These are phyloP conservation scores for Deinandra increscens DNA, from an alignment of 129 eudicot genomes.

Conservation along the genomic window DNA sequence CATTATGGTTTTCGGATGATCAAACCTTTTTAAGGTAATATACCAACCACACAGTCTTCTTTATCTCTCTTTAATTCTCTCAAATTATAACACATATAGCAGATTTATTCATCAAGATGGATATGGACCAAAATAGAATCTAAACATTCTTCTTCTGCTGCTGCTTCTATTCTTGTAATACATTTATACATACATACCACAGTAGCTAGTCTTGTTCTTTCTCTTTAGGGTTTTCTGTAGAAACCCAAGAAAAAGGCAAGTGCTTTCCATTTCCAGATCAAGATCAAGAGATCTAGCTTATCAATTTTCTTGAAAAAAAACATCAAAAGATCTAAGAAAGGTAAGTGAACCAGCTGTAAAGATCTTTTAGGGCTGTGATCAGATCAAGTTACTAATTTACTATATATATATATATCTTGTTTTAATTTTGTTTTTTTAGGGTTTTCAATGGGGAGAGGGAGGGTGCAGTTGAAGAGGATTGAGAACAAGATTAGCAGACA, in stretches of 20 bases:
- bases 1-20: slow-evolving; percentile 40
- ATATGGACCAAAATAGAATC: slow-evolving; percentile 39
- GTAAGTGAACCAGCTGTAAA: slow-evolving; percentile 13
- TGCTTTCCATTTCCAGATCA: slow-evolving; percentile 14
- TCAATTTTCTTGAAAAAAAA: not conserved
- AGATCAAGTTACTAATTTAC: slow-evolving; percentile 3
- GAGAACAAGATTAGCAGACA: slow-evolving; percentile 94
- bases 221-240: slow-evolving; percentile 32
- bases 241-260: slow-evolving; percentile 1
- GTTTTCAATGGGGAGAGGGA: slow-evolving; percentile 78
- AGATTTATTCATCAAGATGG: slow-evolving; percentile 26
- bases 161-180: slow-evolving; percentile 16
- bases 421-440: slow-evolving; percentile 17
- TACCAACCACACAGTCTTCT: slow-evolving; percentile 25
- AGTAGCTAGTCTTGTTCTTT: slow-evolving; percentile 9
- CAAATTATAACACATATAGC: slow-evolving; percentile 24
- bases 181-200: slow-evolving; percentile 1
- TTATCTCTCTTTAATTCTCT: not conserved
- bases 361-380: slow-evolving; percentile 18
- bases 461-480: slow-evolving; percentile 80
- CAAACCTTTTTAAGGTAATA: slow-evolving; percentile 19
- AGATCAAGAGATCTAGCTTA: slow-evolving; percentile 19
- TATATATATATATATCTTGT: not conserved
- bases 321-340: not conserved
- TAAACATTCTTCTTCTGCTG: slow-evolving; percentile 37